Evolutionary conservation across 2,329 filamentous ascomycete genomes (phyloP).

Genomic region (Ceratocystis harringtonii): DNA sequence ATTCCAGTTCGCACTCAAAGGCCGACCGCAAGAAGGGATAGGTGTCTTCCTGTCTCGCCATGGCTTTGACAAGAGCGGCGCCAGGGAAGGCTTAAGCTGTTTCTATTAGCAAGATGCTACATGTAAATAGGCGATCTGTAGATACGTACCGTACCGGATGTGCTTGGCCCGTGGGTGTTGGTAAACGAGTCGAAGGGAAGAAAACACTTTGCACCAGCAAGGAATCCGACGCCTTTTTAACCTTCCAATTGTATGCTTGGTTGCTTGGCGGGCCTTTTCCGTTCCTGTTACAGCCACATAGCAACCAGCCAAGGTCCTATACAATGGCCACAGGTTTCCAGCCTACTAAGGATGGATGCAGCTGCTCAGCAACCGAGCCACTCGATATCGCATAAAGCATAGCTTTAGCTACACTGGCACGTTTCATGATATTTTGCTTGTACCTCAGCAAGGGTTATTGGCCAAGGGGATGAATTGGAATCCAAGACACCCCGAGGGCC

Average conservation of each 20-base stretch:
- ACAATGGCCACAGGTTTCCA: neutral
- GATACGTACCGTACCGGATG: neutral
- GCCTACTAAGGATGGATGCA: neutral
- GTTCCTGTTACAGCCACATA: too few species aligned
- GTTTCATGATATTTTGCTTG: too few species aligned
- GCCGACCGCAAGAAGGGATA: neutral
- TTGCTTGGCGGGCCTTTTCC: too few species aligned
- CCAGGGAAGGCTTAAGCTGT: neutral
- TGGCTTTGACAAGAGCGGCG: neutral
- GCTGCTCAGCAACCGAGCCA: neutral
- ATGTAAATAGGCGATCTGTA: neutral
- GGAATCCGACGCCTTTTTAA: too few species aligned
- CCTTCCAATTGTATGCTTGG: too few species aligned
- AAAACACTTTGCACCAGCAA: too few species aligned
- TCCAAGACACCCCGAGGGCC: too few species aligned
- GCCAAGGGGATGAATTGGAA: too few species aligned
- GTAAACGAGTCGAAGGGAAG: too few species aligned
- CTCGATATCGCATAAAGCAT: neutral
- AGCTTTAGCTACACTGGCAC: neutral
- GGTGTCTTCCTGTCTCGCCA: neutral
- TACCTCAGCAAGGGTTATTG: too few species aligned
- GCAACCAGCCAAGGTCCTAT: neutral
- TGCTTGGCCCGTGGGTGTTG: too few species aligned
- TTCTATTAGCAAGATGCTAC: too few species aligned
- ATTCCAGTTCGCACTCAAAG: neutral